A percentile compares a stretch with the other conserved stretches of the same genome.
These are phyloP conservation scores for Rhytidiadelphus loreus DNA, from an alignment of 225 moss, liverwort and hornwort species.

Conservation along the genomic window DNA sequence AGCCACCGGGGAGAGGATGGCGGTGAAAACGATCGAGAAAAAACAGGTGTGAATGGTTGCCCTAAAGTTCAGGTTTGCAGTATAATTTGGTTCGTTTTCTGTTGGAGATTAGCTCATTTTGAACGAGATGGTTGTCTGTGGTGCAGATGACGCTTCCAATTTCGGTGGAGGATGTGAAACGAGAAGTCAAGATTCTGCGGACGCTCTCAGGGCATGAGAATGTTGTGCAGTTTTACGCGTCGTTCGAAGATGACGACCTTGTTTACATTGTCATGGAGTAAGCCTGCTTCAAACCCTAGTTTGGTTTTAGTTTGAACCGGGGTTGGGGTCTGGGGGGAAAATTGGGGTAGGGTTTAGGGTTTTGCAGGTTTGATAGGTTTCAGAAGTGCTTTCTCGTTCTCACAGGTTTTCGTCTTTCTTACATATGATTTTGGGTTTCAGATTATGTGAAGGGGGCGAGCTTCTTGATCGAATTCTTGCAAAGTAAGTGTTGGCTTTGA, in stretches of 20 bases:
- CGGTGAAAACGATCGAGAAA: conserved; percentile 90
- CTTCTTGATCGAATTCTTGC: conserved; percentile 47
- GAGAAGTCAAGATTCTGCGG: conserved; percentile 78
- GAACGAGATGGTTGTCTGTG: not conserved
- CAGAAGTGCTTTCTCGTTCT: not conserved
- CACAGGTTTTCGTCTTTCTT: not conserved
- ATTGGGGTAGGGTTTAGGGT: conserved; percentile 15
- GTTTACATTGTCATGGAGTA: conserved; percentile 99
- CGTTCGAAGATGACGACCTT: conserved; percentile 89
- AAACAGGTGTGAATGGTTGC: conserved; percentile 42
- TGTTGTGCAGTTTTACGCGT: conserved; percentile 79
- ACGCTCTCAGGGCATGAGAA: conserved; percentile 88
- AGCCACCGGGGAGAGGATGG: conserved; percentile 53
- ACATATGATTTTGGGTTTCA: not conserved
- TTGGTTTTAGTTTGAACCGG: not conserved
- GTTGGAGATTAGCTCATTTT: not conserved
- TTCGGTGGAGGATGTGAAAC: conserved; percentile 88
- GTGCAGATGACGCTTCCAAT: conserved; percentile 79
- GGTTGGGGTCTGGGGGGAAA: not conserved
- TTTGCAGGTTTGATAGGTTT: not conserved
- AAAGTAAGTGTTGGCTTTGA: conserved; percentile 7
- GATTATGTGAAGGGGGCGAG: conserved; percentile 53
- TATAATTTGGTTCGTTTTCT: not conserved
- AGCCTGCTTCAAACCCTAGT: not conserved
- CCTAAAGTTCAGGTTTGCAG: not conserved